Conservation (phyloP, 345 rosid genomes). For the Camelina laxa region DNA sequence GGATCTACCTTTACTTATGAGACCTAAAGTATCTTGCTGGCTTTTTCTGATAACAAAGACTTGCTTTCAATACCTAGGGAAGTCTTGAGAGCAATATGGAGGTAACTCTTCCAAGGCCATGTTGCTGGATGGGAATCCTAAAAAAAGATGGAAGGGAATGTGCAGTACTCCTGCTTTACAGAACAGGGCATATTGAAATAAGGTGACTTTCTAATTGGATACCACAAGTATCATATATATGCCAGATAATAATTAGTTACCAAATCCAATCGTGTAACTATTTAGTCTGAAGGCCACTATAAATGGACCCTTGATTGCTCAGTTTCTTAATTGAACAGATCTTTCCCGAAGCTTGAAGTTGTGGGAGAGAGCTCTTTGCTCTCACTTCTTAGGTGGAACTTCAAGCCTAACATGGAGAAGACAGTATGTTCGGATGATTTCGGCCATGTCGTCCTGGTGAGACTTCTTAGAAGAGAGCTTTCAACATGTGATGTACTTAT, state of each 20-base stretch:
- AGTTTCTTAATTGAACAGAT: conserved; percentile 55
- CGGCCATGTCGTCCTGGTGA: conserved; percentile 69
- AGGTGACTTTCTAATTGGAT: conserved; percentile 51
- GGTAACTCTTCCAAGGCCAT: conserved; percentile 60
- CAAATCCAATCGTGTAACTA: conserved; percentile 22
- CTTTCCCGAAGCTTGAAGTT: conserved; percentile 74
- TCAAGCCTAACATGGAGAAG: conserved; percentile 68
- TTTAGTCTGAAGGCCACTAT: conserved; percentile 18
- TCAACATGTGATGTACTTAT: conserved; percentile 1
- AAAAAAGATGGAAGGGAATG: conserved; percentile 55
- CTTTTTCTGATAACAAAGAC: conserved; percentile 41
- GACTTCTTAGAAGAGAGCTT: conserved; percentile 30
- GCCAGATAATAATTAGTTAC: conserved; percentile 21
- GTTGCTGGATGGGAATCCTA: conserved; percentile 78
- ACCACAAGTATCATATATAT: conserved; percentile 22
- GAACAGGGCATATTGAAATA: conserved; percentile 76
- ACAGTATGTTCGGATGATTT: conserved; percentile 60
- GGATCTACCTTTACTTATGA: conserved; percentile 21
- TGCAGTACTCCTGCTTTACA: conserved; percentile 67
- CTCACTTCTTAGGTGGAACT: conserved; percentile 81
- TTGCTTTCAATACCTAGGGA: conserved; percentile 57
- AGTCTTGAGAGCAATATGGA: conserved; percentile 49
- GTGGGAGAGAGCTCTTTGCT: conserved; percentile 69
- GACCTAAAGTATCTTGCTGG: conserved; percentile 29
- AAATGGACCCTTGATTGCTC: conserved; percentile 10